A percentile compares a stretch with the other conserved stretches of the same genome.
These are phyloP conservation scores for Nannochloris sp. DNA, from an alignment of 139 green algal genomes.

Conservation along the genomic window DNA sequence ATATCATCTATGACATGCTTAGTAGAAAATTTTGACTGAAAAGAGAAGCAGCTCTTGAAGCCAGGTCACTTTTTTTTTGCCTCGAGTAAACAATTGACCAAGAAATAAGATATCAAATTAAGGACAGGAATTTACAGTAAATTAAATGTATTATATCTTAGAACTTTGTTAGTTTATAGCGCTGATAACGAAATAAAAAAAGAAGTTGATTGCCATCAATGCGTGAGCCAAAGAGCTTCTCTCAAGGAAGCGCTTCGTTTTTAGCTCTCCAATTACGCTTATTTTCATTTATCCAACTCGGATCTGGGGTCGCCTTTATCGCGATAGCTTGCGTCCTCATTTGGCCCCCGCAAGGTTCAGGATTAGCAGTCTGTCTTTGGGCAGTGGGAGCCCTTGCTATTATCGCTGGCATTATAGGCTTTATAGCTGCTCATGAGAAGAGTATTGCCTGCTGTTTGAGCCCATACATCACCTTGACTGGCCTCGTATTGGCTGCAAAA, in stretches of 20 bases:
- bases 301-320: constrained; percentile 8
- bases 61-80: too few relatives aligned
- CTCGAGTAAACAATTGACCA: too few relatives aligned
- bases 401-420: constrained; percentile 8
- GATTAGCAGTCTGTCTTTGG: constrained; percentile 7
- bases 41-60: too few relatives aligned
- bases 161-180: too few relatives aligned
- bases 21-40: too few relatives aligned
- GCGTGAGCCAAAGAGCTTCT: background rate
- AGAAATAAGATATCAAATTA: too few relatives aligned
- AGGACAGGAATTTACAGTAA: too few relatives aligned
- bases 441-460: constrained; percentile 20
- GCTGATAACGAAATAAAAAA: too few relatives aligned
- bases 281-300: constrained; percentile 7
- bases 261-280: constrained; percentile 7
- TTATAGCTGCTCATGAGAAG: constrained; percentile 1
- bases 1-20: too few relatives aligned
- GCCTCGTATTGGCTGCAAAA: constrained; percentile 10
- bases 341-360: constrained; percentile 4
- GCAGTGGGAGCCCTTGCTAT: constrained; percentile 19
- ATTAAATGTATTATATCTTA: too few relatives aligned
- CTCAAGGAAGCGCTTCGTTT: background rate
- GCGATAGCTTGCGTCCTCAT: constrained; percentile 3
- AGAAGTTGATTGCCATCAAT: too few relatives aligned
- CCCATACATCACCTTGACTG: constrained; percentile 7